Base-by-base conservation (phyloP, 176 grass and related monocot genomes). In the Bromus sterilis region DNA sequence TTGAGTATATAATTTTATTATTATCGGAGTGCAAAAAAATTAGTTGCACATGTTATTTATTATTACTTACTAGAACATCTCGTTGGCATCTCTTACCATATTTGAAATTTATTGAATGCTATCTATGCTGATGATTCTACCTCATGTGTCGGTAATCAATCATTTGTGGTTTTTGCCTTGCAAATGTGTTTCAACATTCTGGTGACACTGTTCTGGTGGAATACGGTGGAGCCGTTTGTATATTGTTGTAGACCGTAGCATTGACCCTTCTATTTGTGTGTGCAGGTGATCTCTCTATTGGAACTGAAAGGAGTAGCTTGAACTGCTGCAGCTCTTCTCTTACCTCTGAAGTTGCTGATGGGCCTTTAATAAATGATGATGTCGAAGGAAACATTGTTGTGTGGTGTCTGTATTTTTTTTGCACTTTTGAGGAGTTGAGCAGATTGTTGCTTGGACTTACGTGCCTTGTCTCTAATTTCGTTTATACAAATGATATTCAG, bases 361-460 rank as follows among this genome's bases (percentile, higher is more conserved):
- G 78, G 59, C 58, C 66, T 66, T 18, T 15, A 83, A 90, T 90
- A 86, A 84, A 82, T 86, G 59, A 41, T 86, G 32, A 41, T 74
- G 88, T 44, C n/a, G n/a, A 86, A 82, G 57, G 21, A 88, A 89
- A 86, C 83, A 83, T 59, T 79, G 18, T 11, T 83, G 39, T 83
- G 9, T 46, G 56, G 32, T 86, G 49, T 53, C 13, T 78, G 86
- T 75, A 66, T 31, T 39, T 30, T 71, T 60, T 67, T 18, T 3
- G 12, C 29, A n/a, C n/a, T n/a, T 26, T 71, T 4, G 9, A 56
- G 59, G 25, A 78, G 35, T 63, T 44, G 64, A 78, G 78, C 78
- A 78, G 58, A 48, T 56, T 2, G 5, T 23, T 21, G 8, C 34
- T 71, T 74, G 44, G 76, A 82, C 56, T 15, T 57, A 10, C 57